A percentile compares a stretch with the other conserved stretches of the same genome.
Evolutionary conservation across 441 rosid genomes (phyloP).

Genomic region (Aquilaria agallochum): DNA sequence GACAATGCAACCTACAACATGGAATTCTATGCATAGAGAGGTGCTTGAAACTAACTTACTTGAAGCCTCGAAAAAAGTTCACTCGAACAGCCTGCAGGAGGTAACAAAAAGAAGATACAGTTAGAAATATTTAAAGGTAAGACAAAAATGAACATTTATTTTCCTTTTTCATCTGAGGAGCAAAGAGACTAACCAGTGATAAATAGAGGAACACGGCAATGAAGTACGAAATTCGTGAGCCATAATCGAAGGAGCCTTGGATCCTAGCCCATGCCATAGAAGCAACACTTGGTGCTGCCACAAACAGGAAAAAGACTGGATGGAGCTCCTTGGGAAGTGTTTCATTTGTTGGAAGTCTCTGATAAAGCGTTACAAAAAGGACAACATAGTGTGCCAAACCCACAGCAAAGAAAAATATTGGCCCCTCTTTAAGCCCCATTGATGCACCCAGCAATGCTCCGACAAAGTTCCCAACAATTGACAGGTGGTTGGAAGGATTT

Average conservation of each 20-base stretch:
- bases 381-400: slow-evolving; percentile 85
- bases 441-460: slow-evolving; percentile 88
- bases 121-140: neutral
- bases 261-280: slow-evolving; percentile 85
- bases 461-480: slow-evolving; percentile 81
- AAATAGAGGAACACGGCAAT: slow-evolving; percentile 80
- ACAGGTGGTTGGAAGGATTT: slow-evolving; percentile 81
- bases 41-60: slow-evolving; percentile 28
- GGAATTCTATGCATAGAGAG: neutral
- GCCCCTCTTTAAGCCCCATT: slow-evolving; percentile 88
- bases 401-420: slow-evolving; percentile 78
- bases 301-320: slow-evolving; percentile 89
- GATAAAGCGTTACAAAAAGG: slow-evolving; percentile 89
- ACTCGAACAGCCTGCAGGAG: slow-evolving; percentile 62
- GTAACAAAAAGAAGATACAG: slow-evolving; percentile 1
- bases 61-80: slow-evolving; percentile 80
- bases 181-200: slow-evolving; percentile 48
- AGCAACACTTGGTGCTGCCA: slow-evolving; percentile 89
- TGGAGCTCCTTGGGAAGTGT: slow-evolving; percentile 93
- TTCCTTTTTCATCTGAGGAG: neutral
- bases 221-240: slow-evolving; percentile 79
- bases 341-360: slow-evolving; percentile 84
- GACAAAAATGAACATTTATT: neutral
- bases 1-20: neutral
- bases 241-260: slow-evolving; percentile 60